These are phyloP conservation scores for Naegleria fowleri DNA, from an alignment of 208 protist genomes.

Conservation along the genomic window DNA sequence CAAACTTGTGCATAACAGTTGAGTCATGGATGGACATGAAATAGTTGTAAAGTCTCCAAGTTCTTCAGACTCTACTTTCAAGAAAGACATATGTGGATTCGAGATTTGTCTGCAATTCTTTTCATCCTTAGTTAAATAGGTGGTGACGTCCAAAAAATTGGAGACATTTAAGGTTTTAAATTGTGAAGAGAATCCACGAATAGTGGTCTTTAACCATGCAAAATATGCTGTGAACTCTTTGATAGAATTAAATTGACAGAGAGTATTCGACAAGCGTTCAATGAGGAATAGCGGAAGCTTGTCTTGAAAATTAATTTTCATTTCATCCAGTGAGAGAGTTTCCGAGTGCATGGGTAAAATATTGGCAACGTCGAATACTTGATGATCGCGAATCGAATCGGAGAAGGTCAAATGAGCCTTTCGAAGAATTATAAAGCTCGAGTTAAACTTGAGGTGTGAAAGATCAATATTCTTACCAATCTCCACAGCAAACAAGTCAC, in stretches of 20 bases:
- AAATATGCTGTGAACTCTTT: background rate
- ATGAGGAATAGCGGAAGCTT: background rate
- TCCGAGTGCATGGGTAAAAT: background rate
- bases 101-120: background rate
- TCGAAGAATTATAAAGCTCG: background rate
- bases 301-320: background rate
- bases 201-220: background rate
- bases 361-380: background rate
- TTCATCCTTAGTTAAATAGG: background rate
- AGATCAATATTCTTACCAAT: background rate
- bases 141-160: background rate
- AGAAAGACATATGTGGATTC: background rate
- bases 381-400: background rate
- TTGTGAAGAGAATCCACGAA: background rate
- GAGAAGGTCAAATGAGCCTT: background rate
- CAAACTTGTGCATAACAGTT: background rate
- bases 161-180: background rate
- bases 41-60: background rate
- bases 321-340: background rate
- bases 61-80: background rate
- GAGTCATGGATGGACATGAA: background rate
- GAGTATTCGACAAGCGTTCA: background rate
- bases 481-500: background rate
- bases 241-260: background rate
- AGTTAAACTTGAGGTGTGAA: background rate